phyloP scores from a whole-genome alignment of 2,329 filamentous ascomycete species.

The Ophiostoma quercus region DNA sequence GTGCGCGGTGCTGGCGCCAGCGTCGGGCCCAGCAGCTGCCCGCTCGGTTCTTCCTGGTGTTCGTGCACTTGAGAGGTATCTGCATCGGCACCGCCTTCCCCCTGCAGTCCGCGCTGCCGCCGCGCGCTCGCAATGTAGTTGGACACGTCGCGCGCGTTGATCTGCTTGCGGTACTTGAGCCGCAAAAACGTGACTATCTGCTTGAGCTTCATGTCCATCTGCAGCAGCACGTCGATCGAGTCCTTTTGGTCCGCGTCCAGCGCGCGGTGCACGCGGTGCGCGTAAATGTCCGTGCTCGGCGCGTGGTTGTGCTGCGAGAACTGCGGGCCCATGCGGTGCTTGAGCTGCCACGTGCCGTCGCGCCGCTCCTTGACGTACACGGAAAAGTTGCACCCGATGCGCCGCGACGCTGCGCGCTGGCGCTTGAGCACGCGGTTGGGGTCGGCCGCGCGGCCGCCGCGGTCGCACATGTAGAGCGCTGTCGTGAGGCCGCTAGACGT shows the following conservation, averaged over 20 bases:
- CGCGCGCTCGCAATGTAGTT: conserved; percentile 24
- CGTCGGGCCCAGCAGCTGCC: background rate
- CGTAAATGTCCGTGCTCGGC: conserved; percentile 21
- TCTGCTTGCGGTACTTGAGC: conserved; percentile 24
- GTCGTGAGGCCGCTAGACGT: conserved; percentile 22
- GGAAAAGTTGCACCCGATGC: conserved; percentile 22
- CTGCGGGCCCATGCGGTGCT: conserved; percentile 22
- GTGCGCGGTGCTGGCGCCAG: background rate
- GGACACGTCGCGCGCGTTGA: conserved; percentile 22
- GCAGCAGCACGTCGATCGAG: conserved; percentile 21
- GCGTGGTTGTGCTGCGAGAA: conserved; percentile 24
- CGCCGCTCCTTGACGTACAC: conserved; percentile 24
- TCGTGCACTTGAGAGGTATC: no score
- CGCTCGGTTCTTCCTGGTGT: background rate
- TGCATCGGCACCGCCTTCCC: background rate
- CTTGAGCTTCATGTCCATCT: conserved; percentile 23
- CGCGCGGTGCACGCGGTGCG: conserved; percentile 23
- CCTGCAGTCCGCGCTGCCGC: conserved; percentile 8
- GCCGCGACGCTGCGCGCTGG: conserved; percentile 22
- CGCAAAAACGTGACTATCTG: conserved; percentile 24
- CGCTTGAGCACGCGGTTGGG: conserved; percentile 23
- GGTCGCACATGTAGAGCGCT: conserved; percentile 23
- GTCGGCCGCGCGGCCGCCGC: conserved; percentile 19
- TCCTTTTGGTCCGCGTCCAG: conserved; percentile 25
- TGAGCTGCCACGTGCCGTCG: conserved; percentile 21